Base-by-base conservation (phyloP, 441 rosid species). In the Corymbia calophylla region DNA sequence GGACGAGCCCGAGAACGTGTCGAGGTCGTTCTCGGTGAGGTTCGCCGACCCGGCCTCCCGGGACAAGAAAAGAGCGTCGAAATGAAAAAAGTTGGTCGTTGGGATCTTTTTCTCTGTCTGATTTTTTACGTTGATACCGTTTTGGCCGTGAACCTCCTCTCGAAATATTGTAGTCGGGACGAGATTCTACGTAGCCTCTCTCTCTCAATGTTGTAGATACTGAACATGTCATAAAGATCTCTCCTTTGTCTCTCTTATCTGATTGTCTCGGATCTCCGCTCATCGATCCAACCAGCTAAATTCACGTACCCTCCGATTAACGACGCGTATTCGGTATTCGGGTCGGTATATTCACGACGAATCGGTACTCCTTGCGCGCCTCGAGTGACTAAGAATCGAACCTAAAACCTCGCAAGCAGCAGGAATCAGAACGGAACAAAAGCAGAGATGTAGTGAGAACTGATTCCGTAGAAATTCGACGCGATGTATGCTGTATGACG, bases 21-120 rank as follows among this genome's bases (percentile, higher is more conserved):
- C 90, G 23, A 88, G 94, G 31, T 92, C 95, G 11, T 92, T 94
- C 93, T 91, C 95, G 4, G 93, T 91, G 86, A 90, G 94, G 80
- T 93, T 93, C 86, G 92, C 93, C 31, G 87, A 92, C 82, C 90
- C 94, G 47, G 87, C 49, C 56, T 92, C 86, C 25, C 55, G 77
- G 11, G 6, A 48, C 27, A 51, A 88, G 55, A 90, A 70, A 86
- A 53, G 89, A 73, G 88, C 39, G 53, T 84, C 19, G 87, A 60
- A 60, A 44, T 39, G 62, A 70, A 70, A 35, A 70, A 70, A 35
- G 48, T 17, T 68, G 77, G 77, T 32, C 77, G 19, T 68, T 19
- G 77, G 77, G 77, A 31, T 32, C 77, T 32, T 19, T 68, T 31
- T 68, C 77, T 5, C 19, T 9, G 77, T 18, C 77, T 68, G 44